A percentile compares a stretch with the other conserved stretches of the same genome.
Conservation (phyloP, 129 eudicot genomes). For the Centrapalus pauciflorus region DNA sequence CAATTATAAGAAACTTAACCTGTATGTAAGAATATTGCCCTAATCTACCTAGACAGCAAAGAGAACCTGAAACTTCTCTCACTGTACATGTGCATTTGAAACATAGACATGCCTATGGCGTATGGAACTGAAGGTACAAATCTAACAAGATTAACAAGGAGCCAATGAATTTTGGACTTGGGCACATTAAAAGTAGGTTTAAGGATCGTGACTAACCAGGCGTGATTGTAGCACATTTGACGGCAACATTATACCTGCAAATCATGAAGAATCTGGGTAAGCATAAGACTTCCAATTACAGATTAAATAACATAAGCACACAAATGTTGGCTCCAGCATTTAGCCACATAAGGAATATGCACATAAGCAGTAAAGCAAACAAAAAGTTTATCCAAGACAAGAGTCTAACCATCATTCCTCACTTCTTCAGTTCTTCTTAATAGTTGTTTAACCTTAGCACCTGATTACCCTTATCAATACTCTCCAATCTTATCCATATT, state of each 20-base stretch:
- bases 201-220: constrained; percentile 57
- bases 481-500: background rate
- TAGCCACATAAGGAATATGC: background rate
- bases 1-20: background rate
- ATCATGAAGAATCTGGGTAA: background rate
- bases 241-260: constrained; percentile 91
- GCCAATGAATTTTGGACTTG: background rate
- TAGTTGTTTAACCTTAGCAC: constrained; percentile 5
- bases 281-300: constrained; percentile 5
- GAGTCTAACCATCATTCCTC: background rate
- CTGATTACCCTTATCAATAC: background rate
- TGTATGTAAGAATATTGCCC: constrained; percentile 1
- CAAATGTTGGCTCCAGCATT: no score
- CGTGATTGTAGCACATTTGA: constrained; percentile 97
- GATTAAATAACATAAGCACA: no score
- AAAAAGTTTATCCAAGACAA: background rate
- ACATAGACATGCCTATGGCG: background rate
- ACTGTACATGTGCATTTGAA: background rate
- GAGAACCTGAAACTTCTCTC: background rate
- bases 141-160: background rate
- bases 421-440: background rate
- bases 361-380: constrained; percentile 2
- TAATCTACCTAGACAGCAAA: background rate
- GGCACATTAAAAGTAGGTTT: background rate
- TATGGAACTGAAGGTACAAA: background rate